Conservation (phyloP, 139 green algal species). For the Monoraphidium neglectum region DNA sequence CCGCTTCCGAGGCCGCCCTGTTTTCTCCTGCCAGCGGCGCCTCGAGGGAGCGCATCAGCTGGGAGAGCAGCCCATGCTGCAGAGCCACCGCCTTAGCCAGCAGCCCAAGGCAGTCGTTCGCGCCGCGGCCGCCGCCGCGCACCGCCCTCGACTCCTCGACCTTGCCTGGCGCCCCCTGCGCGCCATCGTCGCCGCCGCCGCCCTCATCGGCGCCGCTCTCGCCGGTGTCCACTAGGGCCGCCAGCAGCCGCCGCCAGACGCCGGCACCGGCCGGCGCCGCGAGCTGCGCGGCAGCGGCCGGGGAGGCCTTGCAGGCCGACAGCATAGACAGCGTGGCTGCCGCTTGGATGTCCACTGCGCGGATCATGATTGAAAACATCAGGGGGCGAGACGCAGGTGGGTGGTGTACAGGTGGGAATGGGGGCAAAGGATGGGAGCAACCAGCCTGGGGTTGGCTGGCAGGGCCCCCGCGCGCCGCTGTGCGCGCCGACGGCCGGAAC, state of each 20-base stretch:
- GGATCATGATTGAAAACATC: neutral
- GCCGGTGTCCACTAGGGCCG: too few relatives aligned
- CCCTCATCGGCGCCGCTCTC: neutral
- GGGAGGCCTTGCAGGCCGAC: neutral
- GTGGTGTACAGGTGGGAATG: neutral
- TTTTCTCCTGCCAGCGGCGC: neutral
- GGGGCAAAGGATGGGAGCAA: too few relatives aligned
- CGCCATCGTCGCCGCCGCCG: too few relatives aligned
- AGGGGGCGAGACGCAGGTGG: neutral
- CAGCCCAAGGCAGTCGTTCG: neutral
- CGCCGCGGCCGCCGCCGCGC: neutral
- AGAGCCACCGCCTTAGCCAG: neutral
- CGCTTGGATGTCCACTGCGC: conserved; percentile 7
- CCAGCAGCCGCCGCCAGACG: too few relatives aligned
- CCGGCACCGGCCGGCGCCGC: neutral
- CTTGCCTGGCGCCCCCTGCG: neutral
- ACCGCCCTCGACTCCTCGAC: neutral
- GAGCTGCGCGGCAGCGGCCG: neutral
- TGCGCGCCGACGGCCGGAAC: too few relatives aligned
- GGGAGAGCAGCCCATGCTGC: neutral
- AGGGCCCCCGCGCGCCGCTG: too few relatives aligned
- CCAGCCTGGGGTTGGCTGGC: too few relatives aligned
- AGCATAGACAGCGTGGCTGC: conserved; percentile 11
- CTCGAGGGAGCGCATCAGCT: neutral
- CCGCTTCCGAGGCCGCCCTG: neutral